Conservation (phyloP, 1,284 basidiomycete genomes). For the Caloboletus firmus region DNA sequence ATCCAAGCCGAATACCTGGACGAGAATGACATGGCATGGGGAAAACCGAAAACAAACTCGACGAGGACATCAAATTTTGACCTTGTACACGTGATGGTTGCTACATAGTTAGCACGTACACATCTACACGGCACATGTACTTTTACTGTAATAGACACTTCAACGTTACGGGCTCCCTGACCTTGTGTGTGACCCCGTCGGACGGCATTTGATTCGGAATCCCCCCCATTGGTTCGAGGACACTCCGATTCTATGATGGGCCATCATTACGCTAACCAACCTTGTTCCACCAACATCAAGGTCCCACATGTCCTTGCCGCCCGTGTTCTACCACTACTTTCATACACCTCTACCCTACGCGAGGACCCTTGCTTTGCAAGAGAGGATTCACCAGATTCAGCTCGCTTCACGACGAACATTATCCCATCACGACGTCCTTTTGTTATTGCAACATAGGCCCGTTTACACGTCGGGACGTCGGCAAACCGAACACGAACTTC, state of each 20-base stretch:
- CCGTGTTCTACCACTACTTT: constrained; percentile 80
- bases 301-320: constrained; percentile 50
- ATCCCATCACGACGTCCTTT: constrained; percentile 62
- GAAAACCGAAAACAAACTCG: constrained; percentile 8
- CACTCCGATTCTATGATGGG: background rate
- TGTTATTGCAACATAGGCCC: constrained; percentile 84
- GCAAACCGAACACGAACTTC: constrained; percentile 65
- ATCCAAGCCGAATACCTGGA: constrained; percentile 29
- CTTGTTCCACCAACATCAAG: background rate
- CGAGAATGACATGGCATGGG: constrained; percentile 32
- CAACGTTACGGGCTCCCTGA: background rate
- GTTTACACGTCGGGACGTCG: constrained; percentile 93
- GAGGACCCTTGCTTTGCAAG: constrained; percentile 68
- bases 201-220: background rate
- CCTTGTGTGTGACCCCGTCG: background rate
- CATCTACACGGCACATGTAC: background rate
- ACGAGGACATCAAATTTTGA: background rate
- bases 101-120: too few relatives aligned
- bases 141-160: too few relatives aligned
- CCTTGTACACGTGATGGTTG: too few relatives aligned
- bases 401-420: constrained; percentile 48
- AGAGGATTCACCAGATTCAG: constrained; percentile 65
- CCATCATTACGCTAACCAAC: background rate
- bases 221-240: background rate
- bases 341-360: constrained; percentile 68